Evolutionary conservation across 768 basidiomycete species (phyloP).

Genomic region (Suillus alpinus): DNA sequence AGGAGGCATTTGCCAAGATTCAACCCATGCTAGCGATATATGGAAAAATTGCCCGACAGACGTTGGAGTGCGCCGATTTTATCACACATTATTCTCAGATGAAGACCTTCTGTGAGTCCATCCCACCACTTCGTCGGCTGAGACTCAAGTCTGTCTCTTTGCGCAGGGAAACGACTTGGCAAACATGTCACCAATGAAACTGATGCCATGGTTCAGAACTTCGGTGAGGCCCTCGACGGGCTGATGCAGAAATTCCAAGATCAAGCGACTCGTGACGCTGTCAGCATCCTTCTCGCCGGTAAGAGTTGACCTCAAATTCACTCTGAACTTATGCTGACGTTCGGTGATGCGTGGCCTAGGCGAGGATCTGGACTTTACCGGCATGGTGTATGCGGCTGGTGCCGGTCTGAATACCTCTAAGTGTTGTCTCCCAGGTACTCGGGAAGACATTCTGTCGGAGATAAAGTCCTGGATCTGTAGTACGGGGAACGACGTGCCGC

Average conservation of each 20-base stretch:
- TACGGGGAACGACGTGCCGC: not conserved
- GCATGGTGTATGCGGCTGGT: not conserved
- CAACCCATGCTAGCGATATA: not conserved
- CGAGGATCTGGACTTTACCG: not conserved
- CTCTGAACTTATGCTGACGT: too few relatives aligned
- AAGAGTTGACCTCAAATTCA: too few relatives aligned
- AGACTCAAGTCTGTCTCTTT: not conserved
- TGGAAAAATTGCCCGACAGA: constrained; percentile 10
- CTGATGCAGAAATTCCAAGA: constrained; percentile 1
- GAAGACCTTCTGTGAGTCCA: constrained; percentile 18
- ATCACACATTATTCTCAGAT: constrained; percentile 24
- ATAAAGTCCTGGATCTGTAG: constrained; percentile 15
- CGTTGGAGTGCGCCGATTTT: constrained; percentile 25
- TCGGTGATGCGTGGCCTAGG: not conserved
- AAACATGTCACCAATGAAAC: not conserved
- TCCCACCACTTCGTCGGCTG: not conserved
- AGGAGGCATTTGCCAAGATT: not conserved
- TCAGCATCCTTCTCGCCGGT: too few relatives aligned
- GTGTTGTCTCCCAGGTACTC: constrained; percentile 14
- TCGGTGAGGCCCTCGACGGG: not conserved
- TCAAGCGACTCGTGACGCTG: not conserved
- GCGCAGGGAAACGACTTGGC: not conserved
- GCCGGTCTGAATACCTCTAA: constrained; percentile 1
- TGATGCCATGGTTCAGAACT: not conserved
- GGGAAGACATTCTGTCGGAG: constrained; percentile 7